Conservation (phyloP, 441 rosid genomes). For the Euphorbia corollata region DNA sequence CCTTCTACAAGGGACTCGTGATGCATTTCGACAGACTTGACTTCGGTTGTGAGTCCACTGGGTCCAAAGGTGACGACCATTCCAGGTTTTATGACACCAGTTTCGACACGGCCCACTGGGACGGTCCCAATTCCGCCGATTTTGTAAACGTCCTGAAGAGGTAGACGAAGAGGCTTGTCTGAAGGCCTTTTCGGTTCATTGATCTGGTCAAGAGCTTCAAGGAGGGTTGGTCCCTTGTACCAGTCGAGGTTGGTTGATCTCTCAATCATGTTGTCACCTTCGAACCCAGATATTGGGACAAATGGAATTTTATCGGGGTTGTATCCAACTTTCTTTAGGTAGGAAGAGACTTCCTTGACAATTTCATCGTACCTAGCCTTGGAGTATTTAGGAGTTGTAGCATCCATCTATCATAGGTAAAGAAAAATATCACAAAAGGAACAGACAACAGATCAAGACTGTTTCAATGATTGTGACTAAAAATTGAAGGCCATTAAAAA, state of each 20-base stretch:
- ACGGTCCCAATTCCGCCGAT: constrained; percentile 41
- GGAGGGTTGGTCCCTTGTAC: constrained; percentile 11
- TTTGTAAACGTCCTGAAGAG: constrained; percentile 75
- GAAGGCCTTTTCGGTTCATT: constrained; percentile 5
- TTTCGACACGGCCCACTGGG: constrained; percentile 42
- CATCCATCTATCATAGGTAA: constrained; percentile 46
- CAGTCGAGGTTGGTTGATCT: constrained; percentile 30
- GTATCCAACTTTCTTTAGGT: constrained; percentile 8
- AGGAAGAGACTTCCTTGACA: constrained; percentile 6
- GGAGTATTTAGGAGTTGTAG: constrained; percentile 24
- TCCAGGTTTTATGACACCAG: constrained; percentile 6
- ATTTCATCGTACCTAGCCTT: constrained; percentile 10
- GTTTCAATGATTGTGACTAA: no score
- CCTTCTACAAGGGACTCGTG: constrained; percentile 60
- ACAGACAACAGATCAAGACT: no score
- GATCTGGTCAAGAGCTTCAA: constrained; percentile 9
- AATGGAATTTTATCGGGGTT: constrained; percentile 49
- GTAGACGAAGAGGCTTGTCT: constrained; percentile 30
- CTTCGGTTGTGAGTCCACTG: constrained; percentile 41
- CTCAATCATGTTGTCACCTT: constrained; percentile 42
- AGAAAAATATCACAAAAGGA: no score
- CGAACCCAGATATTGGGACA: constrained; percentile 70
- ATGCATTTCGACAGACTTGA: constrained; percentile 47
- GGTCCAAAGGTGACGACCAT: constrained; percentile 25
- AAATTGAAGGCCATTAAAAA: no score